Evolutionary conservation across 2,329 filamentous ascomycete genomes (phyloP).

Genomic region (Phyllosticta capitalensis): DNA sequence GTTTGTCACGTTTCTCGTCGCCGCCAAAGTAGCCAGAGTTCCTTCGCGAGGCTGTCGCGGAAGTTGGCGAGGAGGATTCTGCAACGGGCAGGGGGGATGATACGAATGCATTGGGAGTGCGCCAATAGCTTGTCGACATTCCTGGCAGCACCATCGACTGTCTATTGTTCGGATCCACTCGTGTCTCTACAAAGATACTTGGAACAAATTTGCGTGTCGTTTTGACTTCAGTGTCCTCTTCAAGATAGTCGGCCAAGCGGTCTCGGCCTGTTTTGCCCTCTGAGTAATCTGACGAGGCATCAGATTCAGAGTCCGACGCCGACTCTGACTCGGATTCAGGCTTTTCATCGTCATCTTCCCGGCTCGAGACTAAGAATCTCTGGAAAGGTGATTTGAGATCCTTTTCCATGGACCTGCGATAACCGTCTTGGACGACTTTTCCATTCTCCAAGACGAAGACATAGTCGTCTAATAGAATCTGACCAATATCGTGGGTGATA

Average conservation of each 20-base stretch:
- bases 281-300: constrained; percentile 2
- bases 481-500: constrained; percentile 80
- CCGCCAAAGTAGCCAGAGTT: neutral
- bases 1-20: neutral
- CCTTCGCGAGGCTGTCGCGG: neutral
- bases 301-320: neutral
- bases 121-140: neutral
- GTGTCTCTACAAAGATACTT: constrained; percentile 8
- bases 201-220: neutral
- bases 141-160: constrained; percentile 9
- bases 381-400: constrained; percentile 40
- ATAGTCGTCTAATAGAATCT: constrained; percentile 64
- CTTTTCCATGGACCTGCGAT: constrained; percentile 45
- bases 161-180: constrained; percentile 3
- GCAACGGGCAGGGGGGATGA: neutral
- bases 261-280: neutral
- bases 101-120: neutral
- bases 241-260: constrained; percentile 2
- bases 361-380: constrained; percentile 16
- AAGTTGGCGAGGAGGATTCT: neutral
- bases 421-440: constrained; percentile 58
- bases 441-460: constrained; percentile 71
- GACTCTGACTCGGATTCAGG: neutral
- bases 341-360: constrained; percentile 2
- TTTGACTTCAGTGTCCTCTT: neutral